Base-by-base conservation (phyloP, 2,329 filamentous ascomycete genomes). In the Daldinia sp. region DNA sequence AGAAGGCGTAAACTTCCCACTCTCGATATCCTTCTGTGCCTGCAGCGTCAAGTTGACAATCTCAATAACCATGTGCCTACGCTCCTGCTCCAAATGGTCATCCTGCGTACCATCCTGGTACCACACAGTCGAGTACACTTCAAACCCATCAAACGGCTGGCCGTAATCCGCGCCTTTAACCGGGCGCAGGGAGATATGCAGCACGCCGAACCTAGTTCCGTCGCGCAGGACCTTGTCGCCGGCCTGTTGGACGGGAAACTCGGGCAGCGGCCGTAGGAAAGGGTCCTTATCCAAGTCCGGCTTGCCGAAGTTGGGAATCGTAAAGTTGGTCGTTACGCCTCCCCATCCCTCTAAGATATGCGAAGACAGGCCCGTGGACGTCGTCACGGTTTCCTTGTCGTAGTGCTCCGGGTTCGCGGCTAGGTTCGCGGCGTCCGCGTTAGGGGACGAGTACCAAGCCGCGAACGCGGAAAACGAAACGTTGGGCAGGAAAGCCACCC, bases 241-340 rank as follows among this genome's bases (percentile, higher is more conserved):
- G 11, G 71, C 70, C 32, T 70, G 63, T 63, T 74, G 71, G 45
- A 73, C 47, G 10, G 62, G 63, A 17, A 71, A 74, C 21, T 73
- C 70, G 3, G 67, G 59, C 21, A 73, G 57, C 2, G 30, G 45
- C 5, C 67, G 66, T 3, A 80, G 67, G 43, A 78, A 74, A 0
- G 73, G 70, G 51, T 77, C 70, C 49, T 71, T 74, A 10, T 63
- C 53, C 17, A 66, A 71, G 54, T 71, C 64, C 2, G 72, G 69
- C 1, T 69, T 61, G 25, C 72, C 67, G 48, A 72, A 70, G 64
- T 73, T 72, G 6, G 75, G 76, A n/a, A 79, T 72, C 21, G 73
- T 73, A 34, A 78, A 73, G 60, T 77, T 75, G 65, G 72, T 78
- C 7, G 66, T 73, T 41, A 79, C 73, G 52, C 75, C 74, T 41